A percentile compares a stretch with the other conserved stretches of the same genome.
These are phyloP conservation scores for Trichoderma sp. DNA, from an alignment of 2,329 filamentous ascomycete species.

Conservation along the genomic window DNA sequence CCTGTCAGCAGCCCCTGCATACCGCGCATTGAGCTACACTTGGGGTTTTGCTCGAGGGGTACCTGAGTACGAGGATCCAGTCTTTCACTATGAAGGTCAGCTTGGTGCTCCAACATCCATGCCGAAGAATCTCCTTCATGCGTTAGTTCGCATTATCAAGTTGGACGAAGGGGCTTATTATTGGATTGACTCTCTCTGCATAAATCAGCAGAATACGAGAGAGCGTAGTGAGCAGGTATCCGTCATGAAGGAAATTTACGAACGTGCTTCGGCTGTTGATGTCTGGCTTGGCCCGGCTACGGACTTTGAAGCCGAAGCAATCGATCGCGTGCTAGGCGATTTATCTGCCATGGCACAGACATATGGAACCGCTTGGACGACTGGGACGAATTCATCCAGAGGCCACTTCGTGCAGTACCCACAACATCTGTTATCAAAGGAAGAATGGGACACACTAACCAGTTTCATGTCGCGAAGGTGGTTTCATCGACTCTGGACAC, in stretches of 20 bases:
- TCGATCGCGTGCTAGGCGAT: neutral
- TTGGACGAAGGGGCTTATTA: neutral
- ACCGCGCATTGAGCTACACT: neutral
- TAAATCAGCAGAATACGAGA: neutral
- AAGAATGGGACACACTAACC: neutral
- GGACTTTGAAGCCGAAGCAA: neutral
- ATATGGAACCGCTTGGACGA: neutral
- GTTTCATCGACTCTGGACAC: neutral
- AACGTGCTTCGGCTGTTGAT: neutral
- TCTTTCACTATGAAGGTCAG: neutral
- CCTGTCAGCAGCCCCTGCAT: neutral
- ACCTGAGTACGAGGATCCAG: neutral
- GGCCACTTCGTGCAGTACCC: neutral
- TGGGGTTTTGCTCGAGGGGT: neutral
- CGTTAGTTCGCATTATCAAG: neutral
- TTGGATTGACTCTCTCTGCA: neutral
- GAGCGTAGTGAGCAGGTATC: neutral
- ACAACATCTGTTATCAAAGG: neutral
- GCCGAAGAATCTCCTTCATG: neutral
- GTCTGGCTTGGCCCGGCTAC: neutral
- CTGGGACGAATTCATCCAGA: neutral
- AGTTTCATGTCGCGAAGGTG: neutral
- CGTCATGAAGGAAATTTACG: neutral
- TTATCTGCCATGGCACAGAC: neutral
- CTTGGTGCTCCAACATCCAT: neutral